Conservation (phyloP, 192 early-diverging fungal genomes). For the Dissophora ornata region DNA sequence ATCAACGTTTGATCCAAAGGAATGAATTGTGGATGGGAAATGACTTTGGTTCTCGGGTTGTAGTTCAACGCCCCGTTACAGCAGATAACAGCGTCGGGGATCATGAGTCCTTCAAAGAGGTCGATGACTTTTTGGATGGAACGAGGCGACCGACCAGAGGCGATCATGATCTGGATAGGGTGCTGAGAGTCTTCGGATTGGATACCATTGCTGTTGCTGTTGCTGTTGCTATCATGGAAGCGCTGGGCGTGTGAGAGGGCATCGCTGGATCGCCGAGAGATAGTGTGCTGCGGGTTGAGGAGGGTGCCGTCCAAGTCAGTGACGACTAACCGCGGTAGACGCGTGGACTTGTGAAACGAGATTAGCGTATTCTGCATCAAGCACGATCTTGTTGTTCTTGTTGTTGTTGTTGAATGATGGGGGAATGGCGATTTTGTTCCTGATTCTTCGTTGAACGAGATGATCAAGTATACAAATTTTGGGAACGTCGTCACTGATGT, state of each 20-base stretch:
- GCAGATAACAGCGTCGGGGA: conserved; percentile 56
- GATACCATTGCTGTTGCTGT: conserved; percentile 1
- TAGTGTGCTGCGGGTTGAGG: conserved; percentile 43
- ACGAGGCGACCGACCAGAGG: conserved; percentile 55
- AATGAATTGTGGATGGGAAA: conserved; percentile 41
- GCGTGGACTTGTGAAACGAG: conserved; percentile 28
- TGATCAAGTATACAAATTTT: no score
- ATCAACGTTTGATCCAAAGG: conserved; percentile 4
- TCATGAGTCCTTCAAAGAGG: conserved; percentile 40
- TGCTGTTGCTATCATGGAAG: conserved; percentile 1
- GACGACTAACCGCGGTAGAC: conserved; percentile 25
- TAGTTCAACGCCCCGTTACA: conserved; percentile 59
- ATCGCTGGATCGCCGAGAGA: conserved; percentile 39
- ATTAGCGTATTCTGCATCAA: not conserved
- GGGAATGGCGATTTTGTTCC: no score
- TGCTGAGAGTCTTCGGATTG: not conserved
- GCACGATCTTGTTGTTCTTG: not conserved
- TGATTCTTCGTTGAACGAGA: no score
- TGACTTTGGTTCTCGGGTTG: conserved; percentile 22
- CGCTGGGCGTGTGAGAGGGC: conserved; percentile 40
- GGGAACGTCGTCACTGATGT: no score
- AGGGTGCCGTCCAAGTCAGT: conserved; percentile 59
- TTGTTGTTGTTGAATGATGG: no score
- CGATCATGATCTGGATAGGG: conserved; percentile 54
- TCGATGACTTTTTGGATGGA: conserved; percentile 56